Evolutionary conservation across 1,284 basidiomycete species (phyloP).

Genomic region (Fomitopsis palustris): DNA sequence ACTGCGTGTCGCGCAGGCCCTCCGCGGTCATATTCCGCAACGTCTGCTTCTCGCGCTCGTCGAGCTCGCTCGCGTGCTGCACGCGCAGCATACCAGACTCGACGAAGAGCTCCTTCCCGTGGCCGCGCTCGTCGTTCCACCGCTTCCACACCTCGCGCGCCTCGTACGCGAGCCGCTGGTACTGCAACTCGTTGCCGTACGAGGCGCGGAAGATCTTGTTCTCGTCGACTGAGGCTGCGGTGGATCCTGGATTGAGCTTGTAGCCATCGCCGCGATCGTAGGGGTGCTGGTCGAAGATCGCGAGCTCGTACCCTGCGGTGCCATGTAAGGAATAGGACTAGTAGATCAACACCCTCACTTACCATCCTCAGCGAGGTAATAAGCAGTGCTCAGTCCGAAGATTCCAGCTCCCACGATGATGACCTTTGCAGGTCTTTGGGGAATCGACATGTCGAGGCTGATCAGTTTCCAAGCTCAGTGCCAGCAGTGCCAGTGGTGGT

Average conservation of each 20-base stretch:
- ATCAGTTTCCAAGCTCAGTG: too few species aligned
- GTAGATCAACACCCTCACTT: background rate
- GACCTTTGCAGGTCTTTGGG: constrained; percentile 4
- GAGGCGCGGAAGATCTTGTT: constrained; percentile 12
- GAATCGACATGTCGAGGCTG: background rate
- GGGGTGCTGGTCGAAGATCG: constrained; percentile 10
- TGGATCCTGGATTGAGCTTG: constrained; percentile 8
- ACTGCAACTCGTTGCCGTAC: constrained; percentile 10
- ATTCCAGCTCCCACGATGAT: constrained; percentile 10
- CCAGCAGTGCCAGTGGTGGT: too few species aligned
- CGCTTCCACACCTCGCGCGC: constrained; percentile 8
- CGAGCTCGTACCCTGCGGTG: constrained; percentile 1
- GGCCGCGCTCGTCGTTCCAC: constrained; percentile 9
- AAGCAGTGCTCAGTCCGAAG: constrained; percentile 10
- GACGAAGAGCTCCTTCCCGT: constrained; percentile 10
- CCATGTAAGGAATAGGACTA: background rate
- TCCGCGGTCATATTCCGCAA: constrained; percentile 7
- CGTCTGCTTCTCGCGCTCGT: constrained; percentile 6
- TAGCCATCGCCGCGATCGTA: constrained; percentile 9
- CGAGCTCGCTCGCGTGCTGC: constrained; percentile 6
- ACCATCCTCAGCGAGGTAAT: constrained; percentile 10
- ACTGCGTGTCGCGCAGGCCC: constrained; percentile 10
- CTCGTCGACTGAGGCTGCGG: constrained; percentile 11
- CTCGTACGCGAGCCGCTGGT: constrained; percentile 11
- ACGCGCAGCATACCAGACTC: constrained; percentile 12